These are phyloP conservation scores for Eucalyptus cloeziana DNA, from an alignment of 345 rosid genomes.

Conservation along the genomic window DNA sequence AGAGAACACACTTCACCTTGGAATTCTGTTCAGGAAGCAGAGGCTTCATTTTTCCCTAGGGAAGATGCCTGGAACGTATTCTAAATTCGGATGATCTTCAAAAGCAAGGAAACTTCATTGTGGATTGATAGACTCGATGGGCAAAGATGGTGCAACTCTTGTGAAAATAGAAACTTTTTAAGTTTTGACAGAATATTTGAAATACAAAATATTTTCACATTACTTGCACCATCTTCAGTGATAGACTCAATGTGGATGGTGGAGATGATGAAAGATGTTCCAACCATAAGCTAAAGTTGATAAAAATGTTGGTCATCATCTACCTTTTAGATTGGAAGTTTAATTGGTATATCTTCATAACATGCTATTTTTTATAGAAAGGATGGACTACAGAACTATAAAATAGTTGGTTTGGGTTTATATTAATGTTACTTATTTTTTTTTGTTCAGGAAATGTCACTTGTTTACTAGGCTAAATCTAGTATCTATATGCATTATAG, in stretches of 20 bases:
- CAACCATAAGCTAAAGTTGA: not conserved
- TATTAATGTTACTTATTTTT: not conserved
- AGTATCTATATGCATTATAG: not conserved
- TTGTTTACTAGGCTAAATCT: not conserved
- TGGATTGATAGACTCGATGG: not conserved
- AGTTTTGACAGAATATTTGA: not conserved
- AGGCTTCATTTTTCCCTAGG: not conserved
- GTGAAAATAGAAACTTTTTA: not conserved
- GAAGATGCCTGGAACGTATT: not conserved
- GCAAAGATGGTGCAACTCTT: not conserved
- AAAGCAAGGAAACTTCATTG: not conserved
- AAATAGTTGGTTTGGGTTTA: not conserved
- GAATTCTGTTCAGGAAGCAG: not conserved
- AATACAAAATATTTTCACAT: not conserved
- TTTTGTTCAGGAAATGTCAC: not conserved
- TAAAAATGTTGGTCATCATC: not conserved
- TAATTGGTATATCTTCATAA: not conserved
- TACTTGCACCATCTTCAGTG: not conserved
- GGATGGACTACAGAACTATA: not conserved
- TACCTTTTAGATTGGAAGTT: not conserved
- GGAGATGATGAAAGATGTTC: not conserved
- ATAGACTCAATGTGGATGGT: not conserved
- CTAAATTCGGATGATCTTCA: not conserved
- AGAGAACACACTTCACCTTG: not conserved
- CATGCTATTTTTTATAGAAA: not conserved